A percentile compares a stretch with the other conserved stretches of the same genome.
Conservation (phyloP, 2,329 filamentous ascomycete species). For the Scedosporium boydii region DNA sequence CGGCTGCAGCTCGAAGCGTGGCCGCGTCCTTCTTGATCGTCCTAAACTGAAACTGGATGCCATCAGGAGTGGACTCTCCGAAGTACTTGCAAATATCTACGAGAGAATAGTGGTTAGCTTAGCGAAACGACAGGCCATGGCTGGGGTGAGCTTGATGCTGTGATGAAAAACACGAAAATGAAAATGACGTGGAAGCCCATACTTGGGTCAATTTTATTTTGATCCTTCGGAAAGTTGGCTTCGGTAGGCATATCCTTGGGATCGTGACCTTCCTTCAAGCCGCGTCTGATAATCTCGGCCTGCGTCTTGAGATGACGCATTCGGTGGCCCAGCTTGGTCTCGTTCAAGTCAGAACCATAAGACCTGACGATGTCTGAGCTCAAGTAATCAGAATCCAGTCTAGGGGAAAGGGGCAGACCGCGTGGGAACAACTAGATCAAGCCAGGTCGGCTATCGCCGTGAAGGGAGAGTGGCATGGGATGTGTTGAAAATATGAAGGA, state of each 20-base stretch:
- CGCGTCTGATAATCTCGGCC: constrained; percentile 25
- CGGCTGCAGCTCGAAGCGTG: constrained; percentile 32
- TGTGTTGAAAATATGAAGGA: background rate
- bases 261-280: constrained; percentile 26
- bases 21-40: constrained; percentile 43
- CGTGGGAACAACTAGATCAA: constrained; percentile 6
- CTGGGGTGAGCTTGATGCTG: background rate
- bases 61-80: constrained; percentile 46
- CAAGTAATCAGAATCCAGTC: constrained; percentile 5
- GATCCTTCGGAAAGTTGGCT: constrained; percentile 25
- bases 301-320: constrained; percentile 38
- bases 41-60: constrained; percentile 53
- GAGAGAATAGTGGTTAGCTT: background rate
- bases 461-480: background rate
- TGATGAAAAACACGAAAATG: background rate
- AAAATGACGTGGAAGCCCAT: background rate
- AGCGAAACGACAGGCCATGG: background rate
- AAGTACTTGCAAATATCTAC: constrained; percentile 51
- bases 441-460: constrained; percentile 3
- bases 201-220: constrained; percentile 24
- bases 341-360: constrained; percentile 40
- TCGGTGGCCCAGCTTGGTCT: constrained; percentile 38
- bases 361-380: constrained; percentile 34
- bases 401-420: background rate
- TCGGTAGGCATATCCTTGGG: constrained; percentile 30